Percentiles rank a stretch among this genome's conserved stretches.
Evolutionary conservation across 306 rosid species (phyloP).

Genomic region (Erythrophleum fordii): DNA sequence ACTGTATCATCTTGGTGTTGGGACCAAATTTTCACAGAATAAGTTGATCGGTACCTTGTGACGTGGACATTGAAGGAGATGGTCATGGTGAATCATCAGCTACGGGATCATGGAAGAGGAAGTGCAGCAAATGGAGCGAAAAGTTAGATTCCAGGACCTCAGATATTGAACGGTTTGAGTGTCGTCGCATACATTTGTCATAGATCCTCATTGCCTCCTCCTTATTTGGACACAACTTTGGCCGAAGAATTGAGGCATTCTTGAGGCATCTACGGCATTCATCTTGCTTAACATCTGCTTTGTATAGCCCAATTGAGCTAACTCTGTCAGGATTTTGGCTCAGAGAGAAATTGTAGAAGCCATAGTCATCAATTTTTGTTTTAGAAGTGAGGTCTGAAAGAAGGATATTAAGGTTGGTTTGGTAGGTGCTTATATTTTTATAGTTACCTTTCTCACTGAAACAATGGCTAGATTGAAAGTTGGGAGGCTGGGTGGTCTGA

Average conservation of each 20-base stretch:
- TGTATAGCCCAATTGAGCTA: constrained; percentile 33
- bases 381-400: constrained; percentile 36
- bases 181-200: not conserved
- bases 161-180: not conserved
- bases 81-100: not conserved
- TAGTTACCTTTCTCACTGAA: constrained; percentile 19
- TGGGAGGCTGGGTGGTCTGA: not conserved
- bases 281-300: constrained; percentile 22
- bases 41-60: not conserved
- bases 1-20: not conserved
- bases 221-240: not conserved
- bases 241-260: not conserved
- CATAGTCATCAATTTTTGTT: not conserved
- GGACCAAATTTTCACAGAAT: not conserved
- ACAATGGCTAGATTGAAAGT: not conserved
- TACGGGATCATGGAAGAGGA: not conserved
- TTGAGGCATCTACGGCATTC: constrained; percentile 38
- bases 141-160: not conserved
- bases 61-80: not conserved
- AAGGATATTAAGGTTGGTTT: constrained; percentile 33
- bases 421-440: constrained; percentile 38
- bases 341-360: constrained; percentile 27
- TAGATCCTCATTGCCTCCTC: not conserved
- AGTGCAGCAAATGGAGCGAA: not conserved
- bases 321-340: constrained; percentile 32